These are phyloP conservation scores for Phaeosphaeriaceae sp. DNA, from an alignment of 2,329 filamentous ascomycete species.

Conservation along the genomic window DNA sequence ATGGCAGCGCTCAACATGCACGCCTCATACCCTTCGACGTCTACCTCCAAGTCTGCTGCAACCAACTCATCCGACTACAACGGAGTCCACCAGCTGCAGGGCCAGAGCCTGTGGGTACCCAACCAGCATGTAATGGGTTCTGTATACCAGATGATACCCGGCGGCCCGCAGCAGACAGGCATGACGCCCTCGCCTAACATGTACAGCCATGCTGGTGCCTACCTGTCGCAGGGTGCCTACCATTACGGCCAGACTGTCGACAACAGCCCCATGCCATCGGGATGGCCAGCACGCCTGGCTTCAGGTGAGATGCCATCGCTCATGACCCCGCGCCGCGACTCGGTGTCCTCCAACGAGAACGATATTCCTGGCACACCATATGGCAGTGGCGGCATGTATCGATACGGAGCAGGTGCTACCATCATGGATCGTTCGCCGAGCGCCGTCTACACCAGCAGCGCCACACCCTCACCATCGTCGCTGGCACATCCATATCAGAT, in stretches of 20 bases:
- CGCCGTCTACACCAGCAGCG: slow-evolving; percentile 55
- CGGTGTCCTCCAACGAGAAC: slow-evolving; percentile 61
- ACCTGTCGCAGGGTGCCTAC: slow-evolving; percentile 53
- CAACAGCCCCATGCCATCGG: slow-evolving; percentile 54
- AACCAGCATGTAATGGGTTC: slow-evolving; percentile 44
- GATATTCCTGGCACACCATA: slow-evolving; percentile 59
- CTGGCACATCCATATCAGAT: slow-evolving; percentile 53
- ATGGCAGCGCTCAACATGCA: slow-evolving; percentile 48
- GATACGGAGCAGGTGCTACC: slow-evolving; percentile 52
- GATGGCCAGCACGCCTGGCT: slow-evolving; percentile 55
- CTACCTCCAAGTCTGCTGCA: slow-evolving; percentile 39
- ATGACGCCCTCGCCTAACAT: slow-evolving; percentile 49
- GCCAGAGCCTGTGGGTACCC: slow-evolving; percentile 49
- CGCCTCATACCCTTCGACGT: slow-evolving; percentile 40
- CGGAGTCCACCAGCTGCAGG: slow-evolving; percentile 40
- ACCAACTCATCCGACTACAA: slow-evolving; percentile 45
- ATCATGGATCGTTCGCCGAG: slow-evolving; percentile 60
- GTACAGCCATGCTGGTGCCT: slow-evolving; percentile 54
- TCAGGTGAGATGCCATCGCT: slow-evolving; percentile 58
- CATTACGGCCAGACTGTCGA: slow-evolving; percentile 55
- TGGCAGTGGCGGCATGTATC: slow-evolving; percentile 52
- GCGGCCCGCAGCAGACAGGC: slow-evolving; percentile 38
- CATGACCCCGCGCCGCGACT: slow-evolving; percentile 60
- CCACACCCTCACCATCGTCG: slow-evolving; percentile 59
- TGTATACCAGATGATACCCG: slow-evolving; percentile 46